A percentile compares a stretch with the other conserved stretches of the same genome.
phyloP scores from a whole-genome alignment of 2,329 filamentous ascomycete species.

The Paracorniculantispora psalliotae region DNA sequence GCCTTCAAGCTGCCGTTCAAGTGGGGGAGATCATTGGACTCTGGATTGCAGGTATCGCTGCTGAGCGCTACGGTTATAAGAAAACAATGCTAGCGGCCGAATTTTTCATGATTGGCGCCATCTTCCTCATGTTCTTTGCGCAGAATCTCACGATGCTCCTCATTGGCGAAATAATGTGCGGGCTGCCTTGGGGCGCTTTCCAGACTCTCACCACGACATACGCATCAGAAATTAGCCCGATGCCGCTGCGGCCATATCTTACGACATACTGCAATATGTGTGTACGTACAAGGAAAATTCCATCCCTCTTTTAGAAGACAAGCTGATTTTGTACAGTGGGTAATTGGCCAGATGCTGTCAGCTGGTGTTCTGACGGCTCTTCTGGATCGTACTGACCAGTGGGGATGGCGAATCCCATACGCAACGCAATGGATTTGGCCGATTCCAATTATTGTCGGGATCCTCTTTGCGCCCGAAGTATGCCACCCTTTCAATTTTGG shows the following conservation, averaged over 20 bases:
- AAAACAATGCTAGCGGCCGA: constrained; percentile 37
- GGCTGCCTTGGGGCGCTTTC: constrained; percentile 25
- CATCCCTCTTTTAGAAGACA: background rate
- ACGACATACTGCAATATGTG: background rate
- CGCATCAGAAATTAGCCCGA: constrained; percentile 28
- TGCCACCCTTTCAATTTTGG: too few species aligned
- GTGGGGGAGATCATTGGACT: constrained; percentile 42
- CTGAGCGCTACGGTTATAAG: constrained; percentile 36
- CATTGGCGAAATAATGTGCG: constrained; percentile 26
- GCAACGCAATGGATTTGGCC: too few species aligned
- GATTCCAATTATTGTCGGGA: too few species aligned
- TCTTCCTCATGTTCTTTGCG: constrained; percentile 37
- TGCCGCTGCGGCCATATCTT: background rate
- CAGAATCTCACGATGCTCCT: constrained; percentile 16
- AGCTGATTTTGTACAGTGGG: background rate
- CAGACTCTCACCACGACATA: constrained; percentile 31
- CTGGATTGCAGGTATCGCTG: constrained; percentile 38
- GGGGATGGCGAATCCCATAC: background rate
- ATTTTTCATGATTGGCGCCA: constrained; percentile 30
- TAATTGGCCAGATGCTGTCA: background rate
- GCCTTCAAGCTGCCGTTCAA: constrained; percentile 34
- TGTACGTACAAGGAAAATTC: background rate
- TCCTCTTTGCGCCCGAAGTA: too few species aligned
- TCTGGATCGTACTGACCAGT: background rate
- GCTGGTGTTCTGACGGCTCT: background rate